A percentile compares a stretch with the other conserved stretches of the same genome.
Conservation (phyloP, 805 yeast species). For the Barnettozyma salicaria region DNA sequence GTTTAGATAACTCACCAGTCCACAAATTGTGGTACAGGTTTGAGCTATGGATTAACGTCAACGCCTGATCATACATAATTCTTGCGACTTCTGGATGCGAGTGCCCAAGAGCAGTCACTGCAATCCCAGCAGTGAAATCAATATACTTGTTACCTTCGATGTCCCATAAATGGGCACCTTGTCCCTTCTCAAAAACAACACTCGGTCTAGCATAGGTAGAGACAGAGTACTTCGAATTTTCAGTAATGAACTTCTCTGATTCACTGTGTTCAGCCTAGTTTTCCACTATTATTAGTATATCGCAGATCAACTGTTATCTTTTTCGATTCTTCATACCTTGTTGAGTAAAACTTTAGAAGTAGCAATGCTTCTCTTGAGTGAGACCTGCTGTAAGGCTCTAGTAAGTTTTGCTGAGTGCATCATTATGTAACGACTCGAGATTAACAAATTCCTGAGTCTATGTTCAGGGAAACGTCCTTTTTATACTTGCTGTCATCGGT, state of each 20-base stretch:
- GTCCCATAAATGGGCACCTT: constrained; percentile 79
- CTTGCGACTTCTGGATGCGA: constrained; percentile 68
- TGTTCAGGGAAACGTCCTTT: too few relatives aligned
- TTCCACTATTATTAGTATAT: too few relatives aligned
- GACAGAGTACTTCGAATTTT: constrained; percentile 41
- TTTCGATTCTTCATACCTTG: too few relatives aligned
- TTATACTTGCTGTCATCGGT: too few relatives aligned
- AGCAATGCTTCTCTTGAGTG: constrained; percentile 7
- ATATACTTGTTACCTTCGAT: constrained; percentile 69
- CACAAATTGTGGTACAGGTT: constrained; percentile 81
- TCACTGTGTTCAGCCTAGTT: constrained; percentile 18
- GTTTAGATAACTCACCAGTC: constrained; percentile 72
- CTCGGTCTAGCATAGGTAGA: constrained; percentile 80
- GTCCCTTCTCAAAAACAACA: constrained; percentile 71
- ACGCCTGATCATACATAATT: constrained; percentile 66
- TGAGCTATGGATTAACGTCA: constrained; percentile 72
- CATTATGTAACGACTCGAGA: constrained; percentile 3
- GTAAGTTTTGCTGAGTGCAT: constrained; percentile 5
- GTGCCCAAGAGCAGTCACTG: constrained; percentile 94
- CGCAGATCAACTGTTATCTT: too few relatives aligned
- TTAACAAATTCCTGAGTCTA: background rate
- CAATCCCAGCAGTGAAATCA: constrained; percentile 94
- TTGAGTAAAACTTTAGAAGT: constrained; percentile 8
- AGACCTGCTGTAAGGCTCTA: constrained; percentile 1
- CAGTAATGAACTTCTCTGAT: constrained; percentile 34